Evolutionary conservation across 2,329 filamentous ascomycete genomes (phyloP).

Genomic region (Fusarium tupiense): DNA sequence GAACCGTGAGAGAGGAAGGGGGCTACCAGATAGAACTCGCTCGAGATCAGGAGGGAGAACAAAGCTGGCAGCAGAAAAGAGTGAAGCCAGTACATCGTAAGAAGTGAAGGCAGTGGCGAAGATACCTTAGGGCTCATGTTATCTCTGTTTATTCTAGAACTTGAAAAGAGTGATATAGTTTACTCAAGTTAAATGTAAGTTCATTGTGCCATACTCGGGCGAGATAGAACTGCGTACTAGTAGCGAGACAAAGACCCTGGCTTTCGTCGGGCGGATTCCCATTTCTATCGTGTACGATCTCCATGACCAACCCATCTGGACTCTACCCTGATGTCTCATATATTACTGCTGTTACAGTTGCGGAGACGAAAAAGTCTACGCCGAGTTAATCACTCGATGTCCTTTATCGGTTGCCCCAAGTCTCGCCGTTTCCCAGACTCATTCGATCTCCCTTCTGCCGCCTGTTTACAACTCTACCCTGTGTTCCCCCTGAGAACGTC

Average conservation of each 20-base stretch:
- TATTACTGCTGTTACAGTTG: background rate
- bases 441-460: too few relatives aligned
- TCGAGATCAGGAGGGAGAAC: background rate
- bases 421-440: too few relatives aligned
- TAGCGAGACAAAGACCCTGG: background rate
- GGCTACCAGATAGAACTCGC: background rate
- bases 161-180: background rate
- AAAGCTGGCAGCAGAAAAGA: background rate
- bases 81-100: background rate
- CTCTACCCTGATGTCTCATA: background rate
- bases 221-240: too few relatives aligned
- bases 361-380: accelerated
- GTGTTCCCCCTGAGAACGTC: too few relatives aligned
- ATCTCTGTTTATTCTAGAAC: accelerated
- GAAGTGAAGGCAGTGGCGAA: accelerated
- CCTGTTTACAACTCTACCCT: too few relatives aligned
- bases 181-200: background rate
- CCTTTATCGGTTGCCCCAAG: too few relatives aligned
- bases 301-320: background rate
- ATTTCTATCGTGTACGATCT: background rate
- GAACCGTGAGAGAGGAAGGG: background rate
- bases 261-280: background rate
- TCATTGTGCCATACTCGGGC: accelerated
- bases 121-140: background rate
- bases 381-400: accelerated